Evolutionary conservation across 2,329 filamentous ascomycete species (phyloP).

Genomic region (Aspergillus pseudoglaucus): DNA sequence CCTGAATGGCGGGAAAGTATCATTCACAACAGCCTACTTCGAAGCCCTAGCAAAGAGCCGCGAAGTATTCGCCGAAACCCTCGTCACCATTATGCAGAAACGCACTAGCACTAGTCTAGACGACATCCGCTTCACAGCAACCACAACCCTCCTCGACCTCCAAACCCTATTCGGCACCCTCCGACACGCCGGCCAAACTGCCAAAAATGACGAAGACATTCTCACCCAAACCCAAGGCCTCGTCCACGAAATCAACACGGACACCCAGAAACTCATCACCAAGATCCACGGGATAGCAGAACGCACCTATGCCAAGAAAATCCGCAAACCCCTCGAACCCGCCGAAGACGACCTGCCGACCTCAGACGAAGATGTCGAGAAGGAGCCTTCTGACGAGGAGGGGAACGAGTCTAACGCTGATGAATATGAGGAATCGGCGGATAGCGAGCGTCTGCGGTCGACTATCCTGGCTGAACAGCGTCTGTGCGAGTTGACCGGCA

Average conservation of each 20-base stretch:
- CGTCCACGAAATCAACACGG: constrained; percentile 61
- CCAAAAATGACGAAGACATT: constrained; percentile 37
- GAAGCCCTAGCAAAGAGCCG: constrained; percentile 60
- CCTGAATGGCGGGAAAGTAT: constrained; percentile 48
- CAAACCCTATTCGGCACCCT: constrained; percentile 73
- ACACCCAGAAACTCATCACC: constrained; percentile 60
- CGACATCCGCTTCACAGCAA: constrained; percentile 67
- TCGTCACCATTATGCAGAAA: constrained; percentile 45
- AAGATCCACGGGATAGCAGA: constrained; percentile 73
- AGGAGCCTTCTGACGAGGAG: constrained; percentile 44
- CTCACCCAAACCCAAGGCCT: constrained; percentile 54
- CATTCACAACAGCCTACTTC: constrained; percentile 58
- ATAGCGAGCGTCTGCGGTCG: constrained; percentile 53
- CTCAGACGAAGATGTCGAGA: constrained; percentile 57
- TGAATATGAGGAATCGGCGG: constrained; percentile 29
- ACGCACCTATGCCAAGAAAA: constrained; percentile 66
- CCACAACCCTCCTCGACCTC: constrained; percentile 72
- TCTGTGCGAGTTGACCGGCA: constrained; percentile 77
- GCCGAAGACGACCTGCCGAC: constrained; percentile 68
- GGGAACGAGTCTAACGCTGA: constrained; percentile 21
- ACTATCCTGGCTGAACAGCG: constrained; percentile 75
- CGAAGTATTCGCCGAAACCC: constrained; percentile 45
- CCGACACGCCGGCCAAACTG: constrained; percentile 43
- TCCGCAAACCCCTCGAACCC: constrained; percentile 38
- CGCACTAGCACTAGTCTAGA: constrained; percentile 57